phyloP scores from a whole-genome alignment of 768 basidiomycete species.

The Amanita inopinata region DNA sequence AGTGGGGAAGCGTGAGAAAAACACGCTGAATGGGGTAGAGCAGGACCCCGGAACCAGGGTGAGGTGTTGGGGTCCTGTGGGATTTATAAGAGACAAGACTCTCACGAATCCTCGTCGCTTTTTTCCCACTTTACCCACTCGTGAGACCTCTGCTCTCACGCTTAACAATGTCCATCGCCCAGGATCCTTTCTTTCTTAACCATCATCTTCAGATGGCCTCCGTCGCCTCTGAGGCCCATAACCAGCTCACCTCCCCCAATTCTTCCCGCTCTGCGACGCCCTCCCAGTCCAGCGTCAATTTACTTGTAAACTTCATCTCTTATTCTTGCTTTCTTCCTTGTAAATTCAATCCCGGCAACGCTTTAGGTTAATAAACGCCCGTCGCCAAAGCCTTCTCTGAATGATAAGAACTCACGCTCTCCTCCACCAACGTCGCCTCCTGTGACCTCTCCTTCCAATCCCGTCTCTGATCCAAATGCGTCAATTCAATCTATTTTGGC shows the following conservation, averaged over 20 bases:
- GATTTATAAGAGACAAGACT: slow-evolving; percentile 15
- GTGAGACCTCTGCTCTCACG: slow-evolving; percentile 37
- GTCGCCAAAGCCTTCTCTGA: slow-evolving; percentile 10
- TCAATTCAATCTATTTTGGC: slow-evolving; percentile 44
- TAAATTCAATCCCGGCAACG: slow-evolving; percentile 6
- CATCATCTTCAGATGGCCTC: slow-evolving; percentile 34
- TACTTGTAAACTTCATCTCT: slow-evolving; percentile 22
- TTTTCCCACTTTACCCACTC: slow-evolving; percentile 29
- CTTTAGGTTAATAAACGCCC: slow-evolving; percentile 9
- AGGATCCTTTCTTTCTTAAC: slow-evolving; percentile 37
- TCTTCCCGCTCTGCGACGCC: slow-evolving; percentile 15
- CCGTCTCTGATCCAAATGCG: slow-evolving; percentile 31
- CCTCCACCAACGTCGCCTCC: slow-evolving; percentile 9
- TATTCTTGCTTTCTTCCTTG: slow-evolving; percentile 13
- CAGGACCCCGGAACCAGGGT: slow-evolving; percentile 6
- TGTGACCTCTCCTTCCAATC: slow-evolving; percentile 15
- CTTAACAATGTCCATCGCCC: slow-evolving; percentile 32
- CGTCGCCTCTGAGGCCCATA: slow-evolving; percentile 14
- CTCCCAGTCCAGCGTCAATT: slow-evolving; percentile 17
- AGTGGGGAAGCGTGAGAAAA: slow-evolving; percentile 6
- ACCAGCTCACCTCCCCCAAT: slow-evolving; percentile 12
- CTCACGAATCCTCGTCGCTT: slow-evolving; percentile 12
- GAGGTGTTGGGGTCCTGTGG: slow-evolving; percentile 13
- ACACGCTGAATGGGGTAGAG: no score
- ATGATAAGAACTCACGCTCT: slow-evolving; percentile 9